A percentile compares a stretch with the other conserved stretches of the same genome.
These are phyloP conservation scores for Alternaria rosae DNA, from an alignment of 2,329 filamentous ascomycete species.

Conservation along the genomic window DNA sequence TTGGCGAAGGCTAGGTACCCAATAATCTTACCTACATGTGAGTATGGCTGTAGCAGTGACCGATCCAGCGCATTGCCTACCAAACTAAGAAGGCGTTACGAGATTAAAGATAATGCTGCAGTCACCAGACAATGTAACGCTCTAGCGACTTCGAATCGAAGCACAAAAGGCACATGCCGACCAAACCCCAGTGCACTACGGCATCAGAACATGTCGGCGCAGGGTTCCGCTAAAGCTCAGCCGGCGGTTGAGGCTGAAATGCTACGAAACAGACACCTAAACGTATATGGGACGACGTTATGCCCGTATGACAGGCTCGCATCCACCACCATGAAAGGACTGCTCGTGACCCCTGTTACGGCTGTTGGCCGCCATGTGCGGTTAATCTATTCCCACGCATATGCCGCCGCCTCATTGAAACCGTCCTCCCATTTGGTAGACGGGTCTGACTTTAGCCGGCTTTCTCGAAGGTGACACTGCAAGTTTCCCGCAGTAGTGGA, in stretches of 20 bases:
- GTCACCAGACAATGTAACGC: background rate
- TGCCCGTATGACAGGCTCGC: conserved; percentile 1
- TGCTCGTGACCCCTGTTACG: background rate
- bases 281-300: background rate
- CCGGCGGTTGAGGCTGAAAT: conserved; percentile 4
- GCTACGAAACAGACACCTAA: conserved; percentile 7
- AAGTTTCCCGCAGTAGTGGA: conserved; percentile 7
- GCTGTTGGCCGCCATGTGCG: conserved; percentile 1
- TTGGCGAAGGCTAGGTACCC: background rate
- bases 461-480: conserved; percentile 15
- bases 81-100: background rate
- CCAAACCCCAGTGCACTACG: background rate
- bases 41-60: background rate
- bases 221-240: background rate
- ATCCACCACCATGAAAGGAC: background rate
- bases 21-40: background rate
- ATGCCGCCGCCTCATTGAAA: conserved; percentile 1
- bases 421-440: conserved; percentile 4
- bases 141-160: background rate
- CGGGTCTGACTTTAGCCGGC: conserved; percentile 9
- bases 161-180: background rate
- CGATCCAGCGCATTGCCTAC: background rate
- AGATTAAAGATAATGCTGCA: background rate
- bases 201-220: background rate
- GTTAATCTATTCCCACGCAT: background rate